These are phyloP conservation scores for Capronia epimyces DNA, from an alignment of 2,329 filamentous ascomycete genomes.

Conservation along the genomic window DNA sequence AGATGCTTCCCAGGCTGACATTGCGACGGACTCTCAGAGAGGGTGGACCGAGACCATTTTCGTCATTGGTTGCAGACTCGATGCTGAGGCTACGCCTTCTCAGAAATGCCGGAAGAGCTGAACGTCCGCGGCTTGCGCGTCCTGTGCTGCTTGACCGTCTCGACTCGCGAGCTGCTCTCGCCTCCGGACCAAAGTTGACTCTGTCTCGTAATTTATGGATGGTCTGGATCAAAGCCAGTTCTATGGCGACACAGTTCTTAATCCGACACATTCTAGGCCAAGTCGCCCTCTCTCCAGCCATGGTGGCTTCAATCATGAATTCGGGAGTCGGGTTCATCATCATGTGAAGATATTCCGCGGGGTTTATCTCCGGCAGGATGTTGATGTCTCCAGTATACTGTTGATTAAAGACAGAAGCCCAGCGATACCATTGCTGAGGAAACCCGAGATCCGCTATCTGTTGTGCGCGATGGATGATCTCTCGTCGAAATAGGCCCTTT, in stretches of 20 bases:
- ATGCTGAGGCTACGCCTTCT: conserved; percentile 22
- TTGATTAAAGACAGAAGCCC: conserved; percentile 75
- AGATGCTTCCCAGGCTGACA: conserved; percentile 19
- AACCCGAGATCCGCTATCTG: conserved; percentile 75
- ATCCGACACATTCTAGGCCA: conserved; percentile 87
- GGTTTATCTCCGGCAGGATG: conserved; percentile 74
- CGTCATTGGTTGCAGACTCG: conserved; percentile 7
- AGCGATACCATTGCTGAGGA: conserved; percentile 71
- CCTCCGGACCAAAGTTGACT: conserved; percentile 24
- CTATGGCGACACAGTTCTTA: conserved; percentile 80
- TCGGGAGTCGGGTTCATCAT: conserved; percentile 77
- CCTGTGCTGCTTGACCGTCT: conserved; percentile 18
- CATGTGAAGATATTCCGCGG: conserved; percentile 68
- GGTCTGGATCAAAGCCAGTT: conserved; percentile 59
- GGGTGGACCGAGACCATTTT: conserved; percentile 3
- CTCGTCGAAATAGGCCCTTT: conserved; percentile 69
- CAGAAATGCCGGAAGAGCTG: conserved; percentile 20
- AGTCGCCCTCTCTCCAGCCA: conserved; percentile 76
- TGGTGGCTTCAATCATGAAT: conserved; percentile 75
- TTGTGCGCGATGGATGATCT: conserved; percentile 73
- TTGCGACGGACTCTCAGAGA: conserved; percentile 21
- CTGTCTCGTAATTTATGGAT: conserved; percentile 34
- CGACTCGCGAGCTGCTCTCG: conserved; percentile 20
- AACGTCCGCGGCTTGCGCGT: conserved; percentile 15
- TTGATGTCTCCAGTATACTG: conserved; percentile 94